Evolutionary conservation across 352 stramenopile genomes (phyloP).

Genomic region (Halophytophthora polymorphica): DNA sequence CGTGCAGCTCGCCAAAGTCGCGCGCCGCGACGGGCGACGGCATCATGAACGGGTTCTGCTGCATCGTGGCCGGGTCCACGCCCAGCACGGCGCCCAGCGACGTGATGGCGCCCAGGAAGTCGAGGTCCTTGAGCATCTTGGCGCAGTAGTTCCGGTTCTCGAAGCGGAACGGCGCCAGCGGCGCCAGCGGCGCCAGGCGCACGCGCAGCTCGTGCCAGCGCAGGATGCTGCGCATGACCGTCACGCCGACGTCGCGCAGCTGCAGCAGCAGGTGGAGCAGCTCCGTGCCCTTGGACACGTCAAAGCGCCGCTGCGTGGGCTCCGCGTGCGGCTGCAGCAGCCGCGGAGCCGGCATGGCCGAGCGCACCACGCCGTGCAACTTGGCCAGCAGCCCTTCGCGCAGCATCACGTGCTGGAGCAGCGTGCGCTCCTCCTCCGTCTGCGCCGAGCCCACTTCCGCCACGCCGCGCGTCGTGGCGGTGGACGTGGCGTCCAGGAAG

Average conservation of each 20-base stretch:
- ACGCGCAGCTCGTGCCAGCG: conserved; percentile 44
- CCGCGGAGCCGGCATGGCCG: conserved; percentile 17
- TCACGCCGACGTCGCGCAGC: conserved; percentile 53
- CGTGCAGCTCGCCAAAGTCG: conserved; percentile 37
- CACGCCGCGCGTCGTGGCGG: conserved; percentile 16
- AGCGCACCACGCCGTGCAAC: conserved; percentile 37
- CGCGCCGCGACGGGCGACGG: conserved; percentile 58
- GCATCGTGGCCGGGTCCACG: conserved; percentile 53
- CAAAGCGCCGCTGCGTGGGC: conserved; percentile 29
- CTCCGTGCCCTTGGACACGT: conserved; percentile 43
- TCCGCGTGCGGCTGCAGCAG: conserved; percentile 18
- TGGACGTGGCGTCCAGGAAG: conserved; percentile 20
- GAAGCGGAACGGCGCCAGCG: conserved; percentile 38
- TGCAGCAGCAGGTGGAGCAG: conserved; percentile 66
- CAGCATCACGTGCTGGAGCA: conserved; percentile 59
- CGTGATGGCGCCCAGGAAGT: conserved; percentile 62
- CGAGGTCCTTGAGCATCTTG: conserved; percentile 76
- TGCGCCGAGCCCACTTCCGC: conserved; percentile 23
- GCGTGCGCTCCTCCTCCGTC: conserved; percentile 19
- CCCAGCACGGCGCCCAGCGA: conserved; percentile 48
- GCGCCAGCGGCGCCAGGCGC: conserved; percentile 19
- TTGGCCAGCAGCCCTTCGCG: conserved; percentile 57
- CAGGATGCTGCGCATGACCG: conserved; percentile 47
- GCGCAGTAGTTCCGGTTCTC: conserved; percentile 63
- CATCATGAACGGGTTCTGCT: conserved; percentile 87